Percentiles rank a stretch among this genome's conserved stretches.
These are phyloP conservation scores for Aristolochia contorta DNA, from an alignment of 164 flowering plant genomes.

Conservation along the genomic window DNA sequence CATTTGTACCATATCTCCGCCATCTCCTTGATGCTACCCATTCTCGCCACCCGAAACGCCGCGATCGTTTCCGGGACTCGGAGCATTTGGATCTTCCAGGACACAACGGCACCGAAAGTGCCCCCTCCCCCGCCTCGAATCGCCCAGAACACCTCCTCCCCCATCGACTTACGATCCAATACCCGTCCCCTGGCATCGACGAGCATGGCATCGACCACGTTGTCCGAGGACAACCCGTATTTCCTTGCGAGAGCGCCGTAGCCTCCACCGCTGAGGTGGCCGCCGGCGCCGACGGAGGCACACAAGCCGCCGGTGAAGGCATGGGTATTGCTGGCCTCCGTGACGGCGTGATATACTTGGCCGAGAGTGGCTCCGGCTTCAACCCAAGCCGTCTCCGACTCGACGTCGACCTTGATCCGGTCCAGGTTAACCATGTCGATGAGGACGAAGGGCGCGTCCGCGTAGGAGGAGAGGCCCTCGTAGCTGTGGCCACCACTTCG, in stretches of 20 bases:
- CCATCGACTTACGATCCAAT: conserved; percentile 12
- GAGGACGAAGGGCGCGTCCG: conserved; percentile 12
- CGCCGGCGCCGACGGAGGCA: conserved; percentile 18
- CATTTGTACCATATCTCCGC: conserved; percentile 11
- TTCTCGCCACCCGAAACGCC: conserved; percentile 3
- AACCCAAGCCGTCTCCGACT: conserved; percentile 20
- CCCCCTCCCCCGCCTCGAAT: conserved; percentile 19
- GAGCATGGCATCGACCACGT: conserved; percentile 16
- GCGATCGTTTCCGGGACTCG: conserved; percentile 12
- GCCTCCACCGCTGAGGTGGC: conserved; percentile 24
- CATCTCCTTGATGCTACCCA: not conserved
- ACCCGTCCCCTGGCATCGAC: conserved; percentile 9
- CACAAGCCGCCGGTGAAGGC: conserved; percentile 20
- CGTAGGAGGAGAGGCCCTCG: conserved; percentile 15
- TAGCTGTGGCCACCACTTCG: conserved; percentile 23
- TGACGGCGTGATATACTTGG: conserved; percentile 16
- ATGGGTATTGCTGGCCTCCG: conserved; percentile 6
- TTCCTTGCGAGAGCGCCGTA: conserved; percentile 19
- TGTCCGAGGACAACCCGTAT: conserved; percentile 17
- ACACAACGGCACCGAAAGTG: conserved; percentile 9
- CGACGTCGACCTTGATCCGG: conserved; percentile 11
- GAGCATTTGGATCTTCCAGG: conserved; percentile 16
- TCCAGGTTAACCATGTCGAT: conserved; percentile 20
- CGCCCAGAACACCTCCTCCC: conserved; percentile 20
- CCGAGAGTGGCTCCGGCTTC: conserved; percentile 28